phyloP scores from a whole-genome alignment of 176 grass and related monocot species.

The Bolboschoenus planiculmis region DNA sequence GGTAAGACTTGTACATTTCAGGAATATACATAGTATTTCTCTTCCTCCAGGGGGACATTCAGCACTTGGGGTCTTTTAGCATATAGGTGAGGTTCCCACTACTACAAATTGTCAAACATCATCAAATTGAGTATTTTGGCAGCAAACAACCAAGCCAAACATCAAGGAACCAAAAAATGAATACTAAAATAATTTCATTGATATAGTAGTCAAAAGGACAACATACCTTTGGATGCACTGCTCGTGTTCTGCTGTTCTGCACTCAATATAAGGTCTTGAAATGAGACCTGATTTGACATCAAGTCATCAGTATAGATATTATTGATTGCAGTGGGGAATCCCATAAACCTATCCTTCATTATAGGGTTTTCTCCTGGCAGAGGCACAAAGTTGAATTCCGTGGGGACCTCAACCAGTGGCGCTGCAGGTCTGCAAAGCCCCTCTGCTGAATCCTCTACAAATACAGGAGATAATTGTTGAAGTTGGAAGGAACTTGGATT shows the following conservation, averaged over 20 bases:
- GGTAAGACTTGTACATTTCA: neutral
- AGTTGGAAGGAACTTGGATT: slow-evolving; percentile 4
- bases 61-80: neutral
- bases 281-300: slow-evolving; percentile 16
- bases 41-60: neutral
- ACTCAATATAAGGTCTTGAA: slow-evolving; percentile 20
- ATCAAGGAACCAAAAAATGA: neutral
- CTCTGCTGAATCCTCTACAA: neutral
- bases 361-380: neutral
- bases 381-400: slow-evolving; percentile 6
- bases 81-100: neutral
- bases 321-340: neutral
- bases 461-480: slow-evolving; percentile 9
- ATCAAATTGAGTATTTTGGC: neutral
- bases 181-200: neutral
- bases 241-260: neutral
- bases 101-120: neutral
- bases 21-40: neutral
- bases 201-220: neutral
- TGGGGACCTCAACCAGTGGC: neutral
- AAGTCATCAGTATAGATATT: slow-evolving; percentile 12
- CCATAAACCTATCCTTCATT: slow-evolving; percentile 9
- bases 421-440: neutral
- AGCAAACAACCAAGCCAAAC: neutral
- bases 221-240: slow-evolving; percentile 7